Evolutionary conservation across 306 rosid species (phyloP), one percentile per base, ranked within the genome.

Genomic region (Calophaca sinica): DNA sequence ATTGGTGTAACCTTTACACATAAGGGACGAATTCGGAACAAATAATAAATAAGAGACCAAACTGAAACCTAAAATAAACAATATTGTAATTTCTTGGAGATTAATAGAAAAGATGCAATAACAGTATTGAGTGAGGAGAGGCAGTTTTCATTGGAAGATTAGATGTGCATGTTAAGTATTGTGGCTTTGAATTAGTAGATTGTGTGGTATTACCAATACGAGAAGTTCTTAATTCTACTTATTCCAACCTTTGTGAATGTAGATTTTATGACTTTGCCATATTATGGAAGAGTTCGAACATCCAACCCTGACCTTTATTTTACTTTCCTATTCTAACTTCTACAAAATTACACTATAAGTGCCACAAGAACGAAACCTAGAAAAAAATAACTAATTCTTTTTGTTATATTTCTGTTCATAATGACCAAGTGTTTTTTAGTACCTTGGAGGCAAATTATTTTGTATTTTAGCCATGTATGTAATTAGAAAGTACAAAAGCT

Each of bases 111-210:
- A 11, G 62, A 64, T 29, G 41, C 11, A 74, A 46, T 33, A 7
- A 15, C 29, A 32, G 44, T 33, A 53, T 7, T 7, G 26, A 42
- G 67, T 51, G 64, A 13, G 48, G 35, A 12, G 32, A 9, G 46
- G 7, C 54, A 15, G 9, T 52, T 49, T 62, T 28, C 41, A 53
- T 29, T 38, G 80, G 48, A 3, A 7, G 57, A 39, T 13, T 38
- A 52, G 11, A 64, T 64, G 71, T 42, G 48, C 72, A 14, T 65
- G 65, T 9, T 41, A 57, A 36, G 9, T 52, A 11, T 53, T n/a
- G 65, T 52, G 15, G 28, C 26, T 29, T 51, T 29, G 7, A 53
- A 42, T 58, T 42, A 4, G 15, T 13, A 7, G 20, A 59, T 31
- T 44, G 35, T 57, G 46, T 42, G 41, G 10, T 13, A 6, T 42